A percentile compares a stretch with the other conserved stretches of the same genome.
Evolutionary conservation across 2,329 filamentous ascomycete genomes (phyloP).

Genomic region (Neofusicoccum cordaticola): DNA sequence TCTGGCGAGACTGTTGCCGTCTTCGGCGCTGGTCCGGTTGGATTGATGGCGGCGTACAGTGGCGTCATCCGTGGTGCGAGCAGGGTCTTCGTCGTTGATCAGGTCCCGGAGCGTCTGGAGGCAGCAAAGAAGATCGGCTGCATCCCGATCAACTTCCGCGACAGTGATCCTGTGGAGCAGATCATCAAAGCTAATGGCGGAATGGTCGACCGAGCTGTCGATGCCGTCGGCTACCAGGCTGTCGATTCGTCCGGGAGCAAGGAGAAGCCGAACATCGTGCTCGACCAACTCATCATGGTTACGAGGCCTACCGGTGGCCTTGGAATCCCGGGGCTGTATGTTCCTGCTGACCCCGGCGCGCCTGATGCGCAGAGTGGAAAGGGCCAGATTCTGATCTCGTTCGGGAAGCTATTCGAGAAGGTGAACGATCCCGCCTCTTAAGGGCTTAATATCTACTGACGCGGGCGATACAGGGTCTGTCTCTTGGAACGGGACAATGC

Average conservation of each 20-base stretch:
- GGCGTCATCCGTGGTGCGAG: constrained; percentile 60
- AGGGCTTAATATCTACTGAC: not conserved
- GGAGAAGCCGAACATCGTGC: constrained; percentile 61
- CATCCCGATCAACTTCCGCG: constrained; percentile 59
- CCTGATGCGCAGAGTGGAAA: constrained; percentile 60
- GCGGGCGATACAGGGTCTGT: constrained; percentile 48
- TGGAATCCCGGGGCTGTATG: constrained; percentile 58
- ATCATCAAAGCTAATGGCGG: constrained; percentile 59
- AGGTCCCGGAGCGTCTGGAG: constrained; percentile 57
- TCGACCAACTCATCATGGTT: constrained; percentile 63
- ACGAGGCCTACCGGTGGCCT: constrained; percentile 61
- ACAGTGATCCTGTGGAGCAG: constrained; percentile 58
- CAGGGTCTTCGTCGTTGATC: constrained; percentile 62
- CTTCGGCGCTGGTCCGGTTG: constrained; percentile 64
- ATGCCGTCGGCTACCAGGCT: constrained; percentile 66
- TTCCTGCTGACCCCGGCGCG: constrained; percentile 59
- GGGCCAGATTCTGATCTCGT: constrained; percentile 62
- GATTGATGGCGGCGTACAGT: constrained; percentile 65
- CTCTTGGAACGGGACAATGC: constrained; percentile 62
- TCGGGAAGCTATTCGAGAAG: constrained; percentile 69
- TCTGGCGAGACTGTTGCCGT: constrained; percentile 62
- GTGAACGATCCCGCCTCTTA: constrained; percentile 31
- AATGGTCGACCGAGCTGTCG: constrained; percentile 63
- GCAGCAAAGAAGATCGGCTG: constrained; percentile 62
- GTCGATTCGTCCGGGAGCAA: constrained; percentile 54